Base-by-base conservation (phyloP, 2,329 filamentous ascomycete genomes). In the Nannizziopsis arthrosporioides region DNA sequence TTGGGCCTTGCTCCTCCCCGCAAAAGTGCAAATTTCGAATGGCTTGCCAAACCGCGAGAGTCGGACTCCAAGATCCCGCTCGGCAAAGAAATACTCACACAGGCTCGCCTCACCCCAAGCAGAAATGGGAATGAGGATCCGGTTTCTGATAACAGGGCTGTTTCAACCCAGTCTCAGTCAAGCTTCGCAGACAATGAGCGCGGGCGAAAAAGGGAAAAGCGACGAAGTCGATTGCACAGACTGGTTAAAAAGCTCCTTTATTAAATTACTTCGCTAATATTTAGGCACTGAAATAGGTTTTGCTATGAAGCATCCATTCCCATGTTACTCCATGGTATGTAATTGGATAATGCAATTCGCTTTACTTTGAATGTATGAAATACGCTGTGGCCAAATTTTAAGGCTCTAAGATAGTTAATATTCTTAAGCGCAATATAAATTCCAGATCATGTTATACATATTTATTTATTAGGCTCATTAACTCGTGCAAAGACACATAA, bases 1-100 rank as follows among this genome's bases (percentile, higher is more conserved):
- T 27, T 47, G 10, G 44, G 37, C 15, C 45, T 42, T 11, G 45
- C 38, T 5, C 45, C 45, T n/a, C 45, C 37, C 18, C 45, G 45
- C 31, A 37, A 47, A 12, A 42, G 38, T 15, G 45, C 31, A 2
- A 22, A 35, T 27, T 47, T 47, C 17, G 38, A 42, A 19, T 42
- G 45, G 45, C 15, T 27, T 6, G 37, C 10, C 9, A 5, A 37
- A 10, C n/a, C 11, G n/a, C 32, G 17, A 19, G 17, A 2, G 2
- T 19, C 36, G 27, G 7, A 42, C 11, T 15, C 17, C 17, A 10
- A 12, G 9, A 35, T n/a, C 8, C 2, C 7, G 3, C 36, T 3
- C 14, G 17, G 14, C 27, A 35, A 46, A 18, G 9, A 32, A 3
- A 15, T n/a, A 27, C 15, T 11, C n/a, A 12, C 27, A 8, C 7